Conservation (phyloP, 768 basidiomycete genomes). For the Rhizopogon vulgaris region DNA sequence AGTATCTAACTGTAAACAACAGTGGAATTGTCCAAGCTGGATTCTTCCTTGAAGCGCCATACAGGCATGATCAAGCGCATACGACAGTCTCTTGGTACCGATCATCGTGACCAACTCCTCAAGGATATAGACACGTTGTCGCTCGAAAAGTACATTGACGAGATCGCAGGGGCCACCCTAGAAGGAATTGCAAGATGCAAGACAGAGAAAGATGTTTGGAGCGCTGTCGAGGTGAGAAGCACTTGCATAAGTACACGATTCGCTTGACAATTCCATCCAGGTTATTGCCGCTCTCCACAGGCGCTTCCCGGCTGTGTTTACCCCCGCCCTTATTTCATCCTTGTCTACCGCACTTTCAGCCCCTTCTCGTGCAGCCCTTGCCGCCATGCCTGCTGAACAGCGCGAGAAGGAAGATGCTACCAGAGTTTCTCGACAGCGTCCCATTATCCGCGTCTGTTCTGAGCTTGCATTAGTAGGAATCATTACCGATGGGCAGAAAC, state of each 20-base stretch:
- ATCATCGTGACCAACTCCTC: conserved; percentile 80
- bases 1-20: conserved; percentile 5
- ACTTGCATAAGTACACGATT: neutral
- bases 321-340: conserved; percentile 58
- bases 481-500: conserved; percentile 62
- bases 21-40: conserved; percentile 69
- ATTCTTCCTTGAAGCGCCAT: conserved; percentile 94
- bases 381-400: conserved; percentile 64
- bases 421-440: conserved; percentile 76
- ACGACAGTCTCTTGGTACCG: conserved; percentile 75
- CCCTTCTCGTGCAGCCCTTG: conserved; percentile 50
- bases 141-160: conserved; percentile 94
- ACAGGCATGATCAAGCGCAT: conserved; percentile 94
- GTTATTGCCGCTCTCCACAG: conserved; percentile 85
- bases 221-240: conserved; percentile 77
- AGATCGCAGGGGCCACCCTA: conserved; percentile 79
- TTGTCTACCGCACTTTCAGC: conserved; percentile 54
- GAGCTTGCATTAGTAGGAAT: conserved; percentile 88
- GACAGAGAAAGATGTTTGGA: conserved; percentile 88
- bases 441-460: conserved; percentile 78
- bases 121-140: conserved; percentile 90
- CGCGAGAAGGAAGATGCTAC: conserved; percentile 88
- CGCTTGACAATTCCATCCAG: conserved; percentile 42
- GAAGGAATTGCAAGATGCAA: conserved; percentile 88
- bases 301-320: conserved; percentile 77